Base-by-base conservation (phyloP, 2,329 filamentous ascomycete species). In the Fusarium penzigii region DNA sequence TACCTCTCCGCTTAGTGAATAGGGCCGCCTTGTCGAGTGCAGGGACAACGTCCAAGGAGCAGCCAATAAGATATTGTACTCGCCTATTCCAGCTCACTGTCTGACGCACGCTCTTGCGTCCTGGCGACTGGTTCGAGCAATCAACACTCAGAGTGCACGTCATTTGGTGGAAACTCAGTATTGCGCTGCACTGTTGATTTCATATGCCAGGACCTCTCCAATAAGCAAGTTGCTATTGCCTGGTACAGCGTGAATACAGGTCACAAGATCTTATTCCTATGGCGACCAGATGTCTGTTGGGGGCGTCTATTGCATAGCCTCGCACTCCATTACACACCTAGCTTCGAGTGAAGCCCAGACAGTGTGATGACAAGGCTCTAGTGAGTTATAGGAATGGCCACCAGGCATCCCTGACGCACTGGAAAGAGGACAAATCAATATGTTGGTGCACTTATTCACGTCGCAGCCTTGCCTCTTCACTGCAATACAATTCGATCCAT, bases 391-490 rank as follows among this genome's bases (percentile, higher is more conserved):
- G 3, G 32, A 36, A 14, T 14, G 32, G 32, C 32, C 32, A 36
- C 10, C 32, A 36, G 5, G 13, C 7, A 11, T 36, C 32, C 32
- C 32, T 14, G 32, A 36, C 13, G 32, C 32, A 11, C 13, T 4
- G 32, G 10, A 14, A 11, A 36, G 10, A 36, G 10, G 32, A 36
- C 32, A 36, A 14, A 16, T 40, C 4, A 43, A 49, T n/a, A 43
- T 45, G 58, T 56, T 56, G 47, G 57, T 62, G 48, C 51, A 57
- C 17, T 42, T 44, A 40, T 61, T 55, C 51, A 55, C 51, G 54
- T 59, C 60, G 58, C 60, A 68, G 65, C 63, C 56, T 68, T 62
- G 20, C 20, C 20, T 25, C 4, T 25, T 25, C 20, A 25, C 20
- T 25, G 20, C 20, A 25, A 25, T 25, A 7, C 20, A 7, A 25